phyloP scores from a whole-genome alignment of 208 protist species.

The Acanthamoeba lenticulata region DNA sequence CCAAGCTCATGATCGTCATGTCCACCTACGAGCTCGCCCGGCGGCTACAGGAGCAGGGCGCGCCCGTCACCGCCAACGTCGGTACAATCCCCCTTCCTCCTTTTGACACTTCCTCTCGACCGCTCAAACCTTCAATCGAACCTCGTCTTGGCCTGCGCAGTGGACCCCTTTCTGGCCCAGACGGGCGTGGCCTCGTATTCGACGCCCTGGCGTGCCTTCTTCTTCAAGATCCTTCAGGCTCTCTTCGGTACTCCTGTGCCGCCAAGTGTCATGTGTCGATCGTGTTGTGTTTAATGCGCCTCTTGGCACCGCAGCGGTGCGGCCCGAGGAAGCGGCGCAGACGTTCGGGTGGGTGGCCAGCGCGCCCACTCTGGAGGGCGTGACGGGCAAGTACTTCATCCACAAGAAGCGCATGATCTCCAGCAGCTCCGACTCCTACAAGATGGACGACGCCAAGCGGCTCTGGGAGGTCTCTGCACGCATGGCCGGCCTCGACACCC shows the following conservation, averaged over 20 bases:
- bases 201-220: not conserved
- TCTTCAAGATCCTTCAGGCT: not conserved
- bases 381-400: slow-evolving; percentile 38
- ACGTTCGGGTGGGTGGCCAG: slow-evolving; percentile 29
- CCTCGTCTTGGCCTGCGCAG: not conserved
- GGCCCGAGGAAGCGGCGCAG: not conserved
- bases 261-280: too few relatives aligned
- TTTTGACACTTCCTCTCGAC: too few relatives aligned
- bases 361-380: not conserved
- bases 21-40: not conserved
- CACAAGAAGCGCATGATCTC: not conserved
- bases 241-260: slow-evolving; percentile 41
- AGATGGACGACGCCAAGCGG: not conserved
- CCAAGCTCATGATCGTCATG: slow-evolving; percentile 20
- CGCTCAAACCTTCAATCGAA: not conserved
- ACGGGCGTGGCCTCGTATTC: not conserved
- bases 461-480: slow-evolving; percentile 3
- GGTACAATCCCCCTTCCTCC: not conserved
- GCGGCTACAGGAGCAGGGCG: not conserved
- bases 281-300: not conserved
- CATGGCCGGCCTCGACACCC: not conserved
- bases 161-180: not conserved
- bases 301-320: not conserved
- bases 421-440: not conserved
- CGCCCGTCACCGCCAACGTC: not conserved